Base-by-base conservation (phyloP, 129 eudicot genomes). In the Erigeron canadensis region DNA sequence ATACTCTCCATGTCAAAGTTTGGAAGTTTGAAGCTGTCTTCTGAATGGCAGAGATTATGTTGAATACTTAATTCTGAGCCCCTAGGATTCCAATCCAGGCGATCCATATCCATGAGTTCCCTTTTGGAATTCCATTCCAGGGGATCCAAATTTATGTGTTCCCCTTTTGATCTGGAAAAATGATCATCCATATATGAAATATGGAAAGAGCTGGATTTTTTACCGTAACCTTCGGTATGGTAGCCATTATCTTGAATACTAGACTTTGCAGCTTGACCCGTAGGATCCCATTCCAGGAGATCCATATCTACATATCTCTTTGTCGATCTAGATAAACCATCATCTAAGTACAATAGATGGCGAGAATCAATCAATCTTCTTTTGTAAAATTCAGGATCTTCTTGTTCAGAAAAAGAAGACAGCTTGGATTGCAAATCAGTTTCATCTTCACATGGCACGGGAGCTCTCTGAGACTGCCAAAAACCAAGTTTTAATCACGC, bases 201-300 rank as follows among this genome's bases (percentile, higher is more conserved):
- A 43, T 23, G 47, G 40, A 2, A 15, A 55, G 59, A 75, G 22
- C 67, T 37, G 15, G 28, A 43, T 39, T 16, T 15, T 22, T 55
- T 75, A 16, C 43, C 6, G 46, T 75, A 54, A 66, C 47, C 66
- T 48, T 63, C 75, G 62, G 21, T 63, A n/a, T 72, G 75, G 68
- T 40, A 19, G 58, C 8, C 47, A 72, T 61, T 28, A 70, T 79
- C 72, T 5, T 46, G 68, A 48, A 10, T 10, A 71, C 50, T 59
- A 63, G 66, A 67, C 50, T 43, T 69, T 46, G 78, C 38, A 54
- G 57, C 67, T 64, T 71, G 66, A 62, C 22, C 73, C 0, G 37
- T 43, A 70, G 38, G 75, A 75, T 63, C 77, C 91, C 84, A 74
- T 64, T 79, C 77, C 23, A 78, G 71, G 61, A 45, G 75, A 71